phyloP scores from a whole-genome alignment of 805 yeast species.

The Debaryomyces hansenii region DNA sequence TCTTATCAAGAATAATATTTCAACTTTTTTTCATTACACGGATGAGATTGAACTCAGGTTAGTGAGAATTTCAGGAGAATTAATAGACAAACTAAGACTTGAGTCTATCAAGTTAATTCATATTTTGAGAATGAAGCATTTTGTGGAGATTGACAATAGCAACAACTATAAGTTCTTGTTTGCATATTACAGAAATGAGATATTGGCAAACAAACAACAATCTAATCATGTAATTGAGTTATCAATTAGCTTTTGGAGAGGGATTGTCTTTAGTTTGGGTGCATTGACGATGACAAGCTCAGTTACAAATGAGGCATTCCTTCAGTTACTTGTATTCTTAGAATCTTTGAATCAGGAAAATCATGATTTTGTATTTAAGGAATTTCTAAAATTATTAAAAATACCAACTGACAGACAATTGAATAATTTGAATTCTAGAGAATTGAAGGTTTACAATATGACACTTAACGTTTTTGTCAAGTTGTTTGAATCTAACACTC shows the following conservation, averaged over 20 bases:
- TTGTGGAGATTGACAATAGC: background rate
- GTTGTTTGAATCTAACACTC: conserved; percentile 38
- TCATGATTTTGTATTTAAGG: conserved; percentile 9
- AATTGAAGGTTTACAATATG: conserved; percentile 20
- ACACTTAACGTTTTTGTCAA: conserved; percentile 32
- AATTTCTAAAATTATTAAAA: conserved; percentile 18
- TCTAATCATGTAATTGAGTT: conserved; percentile 5
- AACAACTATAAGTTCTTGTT: conserved; percentile 25
- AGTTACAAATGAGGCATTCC: conserved; percentile 44
- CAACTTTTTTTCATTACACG: conserved; percentile 2
- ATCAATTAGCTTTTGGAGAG: conserved; percentile 52
- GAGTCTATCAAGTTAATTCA: conserved; percentile 41
- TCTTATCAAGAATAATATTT: conserved; percentile 32
- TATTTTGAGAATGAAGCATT: conserved; percentile 13
- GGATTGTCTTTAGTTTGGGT: conserved; percentile 55
- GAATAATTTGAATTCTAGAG: conserved; percentile 12
- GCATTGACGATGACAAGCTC: conserved; percentile 50
- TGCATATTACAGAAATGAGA: conserved; percentile 13
- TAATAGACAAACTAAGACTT: conserved; percentile 53
- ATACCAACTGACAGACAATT: conserved; percentile 11
- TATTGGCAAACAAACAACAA: conserved; percentile 6
- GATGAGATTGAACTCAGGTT: conserved; percentile 32
- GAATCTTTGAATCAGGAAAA: conserved; percentile 18
- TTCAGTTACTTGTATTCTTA: conserved; percentile 31
- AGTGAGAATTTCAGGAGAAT: conserved; percentile 62